phyloP scores from a whole-genome alignment of 1,284 basidiomycete species.

The Trametes pubescens region DNA sequence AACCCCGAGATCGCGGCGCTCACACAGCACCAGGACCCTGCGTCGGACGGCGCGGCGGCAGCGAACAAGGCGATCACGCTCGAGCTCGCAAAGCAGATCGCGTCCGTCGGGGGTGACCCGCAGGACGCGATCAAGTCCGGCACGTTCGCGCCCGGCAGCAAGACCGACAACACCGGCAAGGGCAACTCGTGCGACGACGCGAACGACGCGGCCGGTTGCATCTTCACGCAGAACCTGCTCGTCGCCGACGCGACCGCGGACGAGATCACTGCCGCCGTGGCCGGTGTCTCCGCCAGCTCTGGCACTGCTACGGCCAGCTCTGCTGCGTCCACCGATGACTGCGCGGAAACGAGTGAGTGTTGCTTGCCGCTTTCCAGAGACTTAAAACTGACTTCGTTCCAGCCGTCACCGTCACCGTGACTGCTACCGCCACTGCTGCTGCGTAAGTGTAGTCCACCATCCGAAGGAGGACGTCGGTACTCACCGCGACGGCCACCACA shows the following conservation, averaged over 20 bases:
- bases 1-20: slow-evolving; percentile 77
- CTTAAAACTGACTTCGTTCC: slow-evolving; percentile 24
- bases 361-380: too few species aligned
- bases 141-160: slow-evolving; percentile 67
- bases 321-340: slow-evolving; percentile 23
- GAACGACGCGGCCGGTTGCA: slow-evolving; percentile 66
- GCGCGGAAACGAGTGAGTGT: slow-evolving; percentile 16
- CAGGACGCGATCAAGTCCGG: slow-evolving; percentile 66
- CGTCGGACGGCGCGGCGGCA: slow-evolving; percentile 62
- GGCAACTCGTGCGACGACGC: slow-evolving; percentile 61
- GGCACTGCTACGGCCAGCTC: slow-evolving; percentile 16
- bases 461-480: background rate
- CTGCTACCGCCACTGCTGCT: slow-evolving; percentile 31
- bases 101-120: slow-evolving; percentile 69
- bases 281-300: slow-evolving; percentile 35
- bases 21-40: slow-evolving; percentile 75
- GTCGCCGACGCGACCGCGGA: slow-evolving; percentile 64
- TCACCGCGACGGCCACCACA: background rate
- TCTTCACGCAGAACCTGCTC: slow-evolving; percentile 68
- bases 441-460: slow-evolving; percentile 27
- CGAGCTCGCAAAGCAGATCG: slow-evolving; percentile 68
- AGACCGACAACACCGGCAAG: slow-evolving; percentile 56
- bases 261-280: slow-evolving; percentile 65
- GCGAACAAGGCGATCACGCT: slow-evolving; percentile 70
- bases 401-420: slow-evolving; percentile 36